Evolutionary conservation across 225 moss, liverwort and hornwort genomes (phyloP).

Genomic region (Anthoceros angustus): DNA sequence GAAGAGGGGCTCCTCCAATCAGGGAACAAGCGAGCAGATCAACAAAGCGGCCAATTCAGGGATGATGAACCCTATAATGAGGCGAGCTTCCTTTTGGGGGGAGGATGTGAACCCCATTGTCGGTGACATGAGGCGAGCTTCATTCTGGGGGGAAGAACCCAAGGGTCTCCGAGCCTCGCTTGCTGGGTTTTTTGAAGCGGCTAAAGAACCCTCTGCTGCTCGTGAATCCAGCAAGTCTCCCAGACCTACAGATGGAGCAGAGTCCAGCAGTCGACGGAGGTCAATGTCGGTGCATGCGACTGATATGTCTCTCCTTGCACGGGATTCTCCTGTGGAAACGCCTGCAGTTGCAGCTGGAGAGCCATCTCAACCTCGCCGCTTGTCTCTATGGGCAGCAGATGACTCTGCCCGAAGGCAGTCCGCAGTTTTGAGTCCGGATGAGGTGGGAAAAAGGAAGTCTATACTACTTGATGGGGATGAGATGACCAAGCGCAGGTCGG

Average conservation of each 20-base stretch:
- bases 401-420: neutral
- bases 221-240: neutral
- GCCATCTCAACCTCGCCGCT: neutral
- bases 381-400: neutral
- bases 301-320: no score
- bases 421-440: neutral
- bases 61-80: neutral
- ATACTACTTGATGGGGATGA: conserved; percentile 25
- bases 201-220: neutral
- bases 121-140: neutral
- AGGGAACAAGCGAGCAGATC: neutral
- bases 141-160: neutral
- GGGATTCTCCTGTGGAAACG: neutral
- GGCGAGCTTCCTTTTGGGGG: neutral
- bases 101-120: neutral
- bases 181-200: neutral
- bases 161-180: neutral
- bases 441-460: conserved; percentile 14
- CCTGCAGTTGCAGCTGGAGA: neutral
- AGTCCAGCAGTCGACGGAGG: no score
- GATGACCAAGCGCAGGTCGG: conserved; percentile 17
- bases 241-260: no score
- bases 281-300: no score
- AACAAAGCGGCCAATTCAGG: neutral
- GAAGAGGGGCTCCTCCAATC: neutral